A percentile compares a stretch with the other conserved stretches of the same genome.
Evolutionary conservation across 768 basidiomycete species (phyloP).

Genomic region (Tulasnella sp.): DNA sequence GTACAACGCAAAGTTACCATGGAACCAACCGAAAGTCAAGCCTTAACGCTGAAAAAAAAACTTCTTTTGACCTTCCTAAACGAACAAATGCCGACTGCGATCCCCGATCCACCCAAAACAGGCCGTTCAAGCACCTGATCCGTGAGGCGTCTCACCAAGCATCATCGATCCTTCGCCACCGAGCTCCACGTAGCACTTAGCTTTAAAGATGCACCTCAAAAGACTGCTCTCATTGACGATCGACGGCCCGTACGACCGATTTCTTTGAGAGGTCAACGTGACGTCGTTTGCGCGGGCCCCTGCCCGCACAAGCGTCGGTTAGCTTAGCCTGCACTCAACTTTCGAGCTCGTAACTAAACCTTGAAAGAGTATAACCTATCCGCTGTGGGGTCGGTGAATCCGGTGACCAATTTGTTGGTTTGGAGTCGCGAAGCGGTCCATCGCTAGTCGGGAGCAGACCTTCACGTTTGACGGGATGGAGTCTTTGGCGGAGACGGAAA

Average conservation of each 20-base stretch:
- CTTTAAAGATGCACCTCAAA: background rate
- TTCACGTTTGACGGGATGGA: no score
- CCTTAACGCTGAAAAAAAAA: no score
- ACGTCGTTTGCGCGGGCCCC: no score
- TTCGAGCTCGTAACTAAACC: background rate
- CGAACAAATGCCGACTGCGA: background rate
- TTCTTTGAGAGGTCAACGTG: background rate
- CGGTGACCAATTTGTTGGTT: background rate
- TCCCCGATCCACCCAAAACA: background rate
- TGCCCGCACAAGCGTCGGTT: no score
- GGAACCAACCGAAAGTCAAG: no score
- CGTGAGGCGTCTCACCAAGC: background rate
- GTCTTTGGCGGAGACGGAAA: no score
- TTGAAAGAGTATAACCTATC: background rate
- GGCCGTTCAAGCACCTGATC: background rate
- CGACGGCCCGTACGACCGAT: background rate
- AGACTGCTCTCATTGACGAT: background rate
- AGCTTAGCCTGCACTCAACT: no score
- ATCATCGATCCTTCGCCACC: background rate
- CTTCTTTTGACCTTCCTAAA: no score
- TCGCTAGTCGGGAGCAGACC: no score
- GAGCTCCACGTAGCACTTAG: background rate
- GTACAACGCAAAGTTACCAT: no score
- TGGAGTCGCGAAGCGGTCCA: background rate
- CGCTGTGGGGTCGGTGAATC: background rate